Base-by-base conservation (phyloP, 2,329 filamentous ascomycete genomes). In the Chrysoporthe deuterocubensis region DNA sequence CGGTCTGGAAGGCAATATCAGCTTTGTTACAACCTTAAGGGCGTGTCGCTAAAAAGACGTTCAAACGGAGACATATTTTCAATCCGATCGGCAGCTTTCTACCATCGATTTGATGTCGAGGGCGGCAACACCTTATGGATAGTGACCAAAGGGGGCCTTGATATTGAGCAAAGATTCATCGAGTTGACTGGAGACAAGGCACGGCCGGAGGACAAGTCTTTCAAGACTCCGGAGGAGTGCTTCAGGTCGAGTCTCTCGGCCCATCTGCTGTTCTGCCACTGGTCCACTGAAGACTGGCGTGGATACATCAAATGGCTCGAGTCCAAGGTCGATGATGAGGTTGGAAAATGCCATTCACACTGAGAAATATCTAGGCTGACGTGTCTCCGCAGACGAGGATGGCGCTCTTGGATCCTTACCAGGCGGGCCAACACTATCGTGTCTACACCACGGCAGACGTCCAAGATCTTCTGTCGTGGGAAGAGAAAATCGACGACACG, bases 1-100 rank as follows among this genome's bases (percentile, higher is more conserved):
- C 71, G 79, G 59, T 79, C 76, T 44, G 78, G 78, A 11, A 72
- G 69, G 11, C 73, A 76, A n/a, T 80, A 75, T 54, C 78, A 80
- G 62, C 59, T 82, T 1, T 83, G 82, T 81, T 75, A 83, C 8
- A 72, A 80, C 0, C 77, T 77, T 0, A 79, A 80, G 58, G 80
- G 78, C 0, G 70, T 74, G 1, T 60, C 66, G 2, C 26, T 40
- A 16, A 57, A 34, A 16, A 13, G 11, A 14, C 9, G 11, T 13
- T 14, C 32, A 18, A 18, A 13, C 13, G n/a, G 18, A 11, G 50
- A 26, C 50, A 26, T 6, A 13, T 54, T 7, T 32, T 54, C 50
- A 6, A 54, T 54, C 18, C 50, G 50, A 21, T n/a, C 50, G 5
- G 50, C 32, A 18, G 14, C 34, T 9, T 57, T 37, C 32, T 37